Evolutionary conservation across 352 stramenopile genomes (phyloP).

Genomic region (Globisporangium barbulae): DNA sequence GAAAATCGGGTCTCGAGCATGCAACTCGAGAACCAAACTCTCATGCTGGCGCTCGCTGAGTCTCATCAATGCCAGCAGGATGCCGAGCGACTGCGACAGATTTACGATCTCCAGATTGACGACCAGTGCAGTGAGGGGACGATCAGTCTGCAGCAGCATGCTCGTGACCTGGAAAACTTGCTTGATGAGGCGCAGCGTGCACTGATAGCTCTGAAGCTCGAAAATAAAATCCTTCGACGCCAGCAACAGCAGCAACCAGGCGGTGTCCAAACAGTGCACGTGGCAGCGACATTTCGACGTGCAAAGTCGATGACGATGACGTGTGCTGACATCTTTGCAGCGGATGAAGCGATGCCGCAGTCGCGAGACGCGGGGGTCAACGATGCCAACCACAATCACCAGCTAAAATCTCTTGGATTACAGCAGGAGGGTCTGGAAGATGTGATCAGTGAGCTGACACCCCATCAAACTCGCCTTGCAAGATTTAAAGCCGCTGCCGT

Average conservation of each 20-base stretch:
- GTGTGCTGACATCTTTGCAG: conserved; percentile 16
- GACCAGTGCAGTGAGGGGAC: not conserved
- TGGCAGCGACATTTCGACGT: conserved; percentile 2
- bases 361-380: not conserved
- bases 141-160: conserved; percentile 13
- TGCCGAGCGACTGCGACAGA: not conserved
- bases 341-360: not conserved
- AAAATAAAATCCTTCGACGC: conserved; percentile 35
- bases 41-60: conserved; percentile 2
- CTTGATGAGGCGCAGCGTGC: conserved; percentile 35
- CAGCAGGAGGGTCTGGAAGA: not conserved
- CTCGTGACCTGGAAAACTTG: conserved; percentile 20
- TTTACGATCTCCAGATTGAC: not conserved
- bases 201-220: conserved; percentile 28
- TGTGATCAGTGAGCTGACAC: too few species aligned
- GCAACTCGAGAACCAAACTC: conserved; percentile 14
- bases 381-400: not conserved
- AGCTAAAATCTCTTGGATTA: not conserved
- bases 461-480: not conserved
- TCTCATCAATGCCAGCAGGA: not conserved
- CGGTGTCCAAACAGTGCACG: not conserved
- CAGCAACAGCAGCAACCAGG: conserved; percentile 4
- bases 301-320: conserved; percentile 9
- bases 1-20: conserved; percentile 18
- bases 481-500: not conserved